Base-by-base conservation (phyloP, 108 stramenopile genomes). In the Cyclostephanos tholiformis region DNA sequence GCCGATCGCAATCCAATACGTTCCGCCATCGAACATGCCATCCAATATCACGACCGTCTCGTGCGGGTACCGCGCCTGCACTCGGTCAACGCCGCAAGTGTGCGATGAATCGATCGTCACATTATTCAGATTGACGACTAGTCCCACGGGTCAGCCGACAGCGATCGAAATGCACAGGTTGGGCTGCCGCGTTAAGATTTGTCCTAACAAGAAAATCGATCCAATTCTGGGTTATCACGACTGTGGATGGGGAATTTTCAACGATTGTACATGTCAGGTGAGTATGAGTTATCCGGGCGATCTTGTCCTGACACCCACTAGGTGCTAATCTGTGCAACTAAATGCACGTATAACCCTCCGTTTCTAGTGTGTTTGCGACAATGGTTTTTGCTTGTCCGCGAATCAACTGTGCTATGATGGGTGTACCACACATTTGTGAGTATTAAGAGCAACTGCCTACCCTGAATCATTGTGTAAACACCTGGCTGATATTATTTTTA, bases 221-320 rank as follows among this genome's bases (percentile, higher is more conserved):
- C 52, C 52, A 1, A 8, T 53, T 6, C 14, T 53, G 19, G 52
- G 52, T 19, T 53, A 53, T 53, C 61, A 62, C 14, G 61, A 62
- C 17, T 62, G 61, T n/a, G 61, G 61, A 16, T 62, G 61, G 61
- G 61, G 61, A n/a, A 27, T 62, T n/a, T 62, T 35, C 14, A 2
- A 62, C 26, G 61, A 62, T 39, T 62, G 61, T 39, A 62, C 61
- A 1, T 62, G 61, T 27, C 61, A 62, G 61, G 52, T 53, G 52
- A 53, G 52, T 53, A 8, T 1, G 52, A 12, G 41, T 12, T 9
- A 7, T 7, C 41, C 12, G 8, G 11, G 12, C 41, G 41, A 41
- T 9, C 12, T 41, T 10, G 9, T 41, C 12, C 12, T 7, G 9
- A 12, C 32, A 4, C 4, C 4, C 32, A 32, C 1, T 9, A 12